Evolutionary conservation across 2,329 filamentous ascomycete genomes (phyloP).

Genomic region (Neonectria ditissima): DNA sequence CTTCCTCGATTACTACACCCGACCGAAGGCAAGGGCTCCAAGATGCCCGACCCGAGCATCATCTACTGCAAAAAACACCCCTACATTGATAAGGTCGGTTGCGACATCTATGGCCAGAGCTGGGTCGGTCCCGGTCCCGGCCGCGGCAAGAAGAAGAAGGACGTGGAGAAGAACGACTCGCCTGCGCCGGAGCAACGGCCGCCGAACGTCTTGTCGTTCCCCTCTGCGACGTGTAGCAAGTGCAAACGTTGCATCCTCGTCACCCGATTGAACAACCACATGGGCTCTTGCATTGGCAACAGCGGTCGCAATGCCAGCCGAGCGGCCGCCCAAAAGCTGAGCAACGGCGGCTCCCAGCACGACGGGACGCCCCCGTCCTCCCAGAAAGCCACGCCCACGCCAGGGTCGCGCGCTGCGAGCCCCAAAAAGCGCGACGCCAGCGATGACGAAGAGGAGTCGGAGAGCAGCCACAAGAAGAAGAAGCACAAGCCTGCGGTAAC

Average conservation of each 20-base stretch:
- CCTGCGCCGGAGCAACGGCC: slow-evolving; percentile 66
- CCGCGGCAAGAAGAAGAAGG: slow-evolving; percentile 84
- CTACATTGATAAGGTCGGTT: slow-evolving; percentile 80
- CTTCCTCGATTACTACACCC: slow-evolving; percentile 80
- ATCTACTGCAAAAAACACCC: slow-evolving; percentile 85
- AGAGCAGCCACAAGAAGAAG: slow-evolving; percentile 68
- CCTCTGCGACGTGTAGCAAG: slow-evolving; percentile 74
- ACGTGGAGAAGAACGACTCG: slow-evolving; percentile 72
- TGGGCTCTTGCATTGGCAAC: slow-evolving; percentile 76
- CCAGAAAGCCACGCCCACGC: slow-evolving; percentile 71
- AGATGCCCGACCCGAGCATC: slow-evolving; percentile 73
- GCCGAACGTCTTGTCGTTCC: slow-evolving; percentile 72
- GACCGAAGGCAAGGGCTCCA: slow-evolving; percentile 75
- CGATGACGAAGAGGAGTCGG: slow-evolving; percentile 66
- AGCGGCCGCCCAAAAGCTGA: slow-evolving; percentile 72
- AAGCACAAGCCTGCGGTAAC: slow-evolving; percentile 62
- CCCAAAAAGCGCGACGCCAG: slow-evolving; percentile 69
- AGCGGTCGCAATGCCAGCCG: slow-evolving; percentile 72
- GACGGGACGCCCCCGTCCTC: slow-evolving; percentile 71
- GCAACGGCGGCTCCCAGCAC: slow-evolving; percentile 66
- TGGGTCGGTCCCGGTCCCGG: slow-evolving; percentile 79
- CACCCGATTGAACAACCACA: slow-evolving; percentile 74
- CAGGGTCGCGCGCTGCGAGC: slow-evolving; percentile 65
- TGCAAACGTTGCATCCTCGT: slow-evolving; percentile 75
- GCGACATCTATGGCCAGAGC: slow-evolving; percentile 85